A percentile compares a stretch with the other conserved stretches of the same genome.
These are phyloP conservation scores for Lasiodiplodia theobromae DNA, from an alignment of 2,329 filamentous ascomycete genomes.

Conservation along the genomic window DNA sequence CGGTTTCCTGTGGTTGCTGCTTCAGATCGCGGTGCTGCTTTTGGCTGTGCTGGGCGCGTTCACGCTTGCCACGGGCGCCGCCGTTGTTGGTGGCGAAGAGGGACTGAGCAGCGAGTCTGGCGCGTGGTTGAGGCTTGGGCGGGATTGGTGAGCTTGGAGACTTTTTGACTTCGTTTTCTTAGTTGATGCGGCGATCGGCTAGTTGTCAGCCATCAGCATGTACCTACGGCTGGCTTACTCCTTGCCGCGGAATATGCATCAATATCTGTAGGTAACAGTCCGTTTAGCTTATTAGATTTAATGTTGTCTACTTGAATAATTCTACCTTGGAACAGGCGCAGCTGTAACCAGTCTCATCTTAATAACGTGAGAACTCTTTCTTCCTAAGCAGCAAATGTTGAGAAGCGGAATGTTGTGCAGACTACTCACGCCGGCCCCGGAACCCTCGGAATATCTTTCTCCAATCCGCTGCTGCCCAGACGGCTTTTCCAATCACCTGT, in stretches of 20 bases:
- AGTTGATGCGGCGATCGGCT: neutral
- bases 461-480: neutral
- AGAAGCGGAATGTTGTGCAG: neutral
- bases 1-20: slow-evolving; percentile 33
- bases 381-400: neutral
- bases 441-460: neutral
- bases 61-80: slow-evolving; percentile 19
- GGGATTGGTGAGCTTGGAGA: slow-evolving; percentile 11
- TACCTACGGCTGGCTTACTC: too few relatives aligned
- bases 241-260: neutral
- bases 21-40: slow-evolving; percentile 30
- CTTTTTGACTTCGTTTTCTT: neutral
- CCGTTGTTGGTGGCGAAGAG: neutral
- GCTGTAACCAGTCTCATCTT: neutral
- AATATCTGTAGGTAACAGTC: neutral
- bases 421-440: neutral
- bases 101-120: neutral
- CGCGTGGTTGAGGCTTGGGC: slow-evolving; percentile 4
- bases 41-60: slow-evolving; percentile 28
- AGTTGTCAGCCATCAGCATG: too few relatives aligned
- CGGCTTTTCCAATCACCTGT: neutral
- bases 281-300: neutral
- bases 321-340: neutral
- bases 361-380: too few relatives aligned
- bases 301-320: neutral